Percentiles rank a stretch among this genome's conserved stretches.
Evolutionary conservation across 2,329 filamentous ascomycete species (phyloP).

Genomic region (Sarocladium oryzae): DNA sequence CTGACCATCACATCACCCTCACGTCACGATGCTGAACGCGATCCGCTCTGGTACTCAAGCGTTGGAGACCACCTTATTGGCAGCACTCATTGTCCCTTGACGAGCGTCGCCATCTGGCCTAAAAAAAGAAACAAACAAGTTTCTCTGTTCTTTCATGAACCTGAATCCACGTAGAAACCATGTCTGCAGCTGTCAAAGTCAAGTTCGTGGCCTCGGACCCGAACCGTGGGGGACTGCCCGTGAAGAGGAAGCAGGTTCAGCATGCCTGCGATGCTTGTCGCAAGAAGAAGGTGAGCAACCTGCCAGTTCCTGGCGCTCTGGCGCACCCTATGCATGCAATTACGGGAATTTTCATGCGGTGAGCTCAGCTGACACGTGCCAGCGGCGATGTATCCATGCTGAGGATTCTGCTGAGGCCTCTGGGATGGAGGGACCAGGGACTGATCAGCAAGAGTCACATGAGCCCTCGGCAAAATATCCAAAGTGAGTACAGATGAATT

Average conservation of each 20-base stretch:
- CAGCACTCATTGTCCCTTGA: not conserved
- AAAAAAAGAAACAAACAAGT: too few species aligned
- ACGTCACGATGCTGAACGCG: not conserved
- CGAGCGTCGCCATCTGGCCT: not conserved
- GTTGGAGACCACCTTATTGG: not conserved
- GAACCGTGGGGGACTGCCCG: constrained; percentile 41
- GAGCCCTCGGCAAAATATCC: constrained; percentile 11
- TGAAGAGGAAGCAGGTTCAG: constrained; percentile 54
- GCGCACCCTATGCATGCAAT: too few species aligned
- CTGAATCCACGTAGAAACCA: not conserved
- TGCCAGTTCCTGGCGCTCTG: too few species aligned
- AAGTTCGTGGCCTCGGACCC: constrained; percentile 52
- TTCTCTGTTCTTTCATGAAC: too few species aligned
- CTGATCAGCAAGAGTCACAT: constrained; percentile 25
- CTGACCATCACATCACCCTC: not conserved
- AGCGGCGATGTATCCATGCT: constrained; percentile 40
- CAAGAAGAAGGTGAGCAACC: constrained; percentile 45
- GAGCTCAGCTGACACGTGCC: constrained; percentile 5
- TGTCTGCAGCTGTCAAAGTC: constrained; percentile 24
- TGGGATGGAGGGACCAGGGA: constrained; percentile 12
- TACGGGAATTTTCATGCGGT: not conserved
- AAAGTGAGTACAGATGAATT: not conserved
- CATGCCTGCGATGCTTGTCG: constrained; percentile 52
- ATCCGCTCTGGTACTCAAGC: not conserved
- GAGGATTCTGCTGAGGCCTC: constrained; percentile 26